Conservation (phyloP, 2,329 filamentous ascomycete species). For the Teratosphaeria pseudoeucalypti region DNA sequence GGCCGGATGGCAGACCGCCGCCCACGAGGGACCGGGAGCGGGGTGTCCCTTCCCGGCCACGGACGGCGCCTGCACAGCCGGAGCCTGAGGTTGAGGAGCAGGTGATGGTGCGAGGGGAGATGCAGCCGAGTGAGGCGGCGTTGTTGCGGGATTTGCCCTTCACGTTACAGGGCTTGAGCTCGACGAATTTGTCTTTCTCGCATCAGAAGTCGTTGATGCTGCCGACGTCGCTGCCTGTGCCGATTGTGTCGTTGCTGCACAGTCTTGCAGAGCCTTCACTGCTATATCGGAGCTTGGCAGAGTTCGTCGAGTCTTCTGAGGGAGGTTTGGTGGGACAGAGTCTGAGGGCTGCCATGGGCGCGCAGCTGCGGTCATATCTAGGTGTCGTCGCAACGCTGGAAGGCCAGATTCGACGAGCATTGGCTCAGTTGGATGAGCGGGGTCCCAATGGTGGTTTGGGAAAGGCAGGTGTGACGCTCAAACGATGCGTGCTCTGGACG, state of each 20-base stretch:
- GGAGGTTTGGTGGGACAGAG: slow-evolving; percentile 87
- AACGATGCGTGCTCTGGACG: slow-evolving; percentile 94
- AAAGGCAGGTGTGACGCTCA: slow-evolving; percentile 83
- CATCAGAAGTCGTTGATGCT: slow-evolving; percentile 61
- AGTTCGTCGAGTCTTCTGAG: slow-evolving; percentile 71
- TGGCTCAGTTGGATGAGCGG: slow-evolving; percentile 61
- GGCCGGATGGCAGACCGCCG: slow-evolving; percentile 12
- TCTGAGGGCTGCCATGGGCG: slow-evolving; percentile 72
- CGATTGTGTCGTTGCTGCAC: slow-evolving; percentile 77
- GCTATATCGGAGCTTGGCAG: slow-evolving; percentile 71
- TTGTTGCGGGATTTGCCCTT: slow-evolving; percentile 67
- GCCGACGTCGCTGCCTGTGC: slow-evolving; percentile 68
- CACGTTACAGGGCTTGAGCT: slow-evolving; percentile 84
- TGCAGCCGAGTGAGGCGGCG: slow-evolving; percentile 30
- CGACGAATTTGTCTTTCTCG: slow-evolving; percentile 68
- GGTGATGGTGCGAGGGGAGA: slow-evolving; percentile 1
- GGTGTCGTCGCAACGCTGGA: slow-evolving; percentile 86
- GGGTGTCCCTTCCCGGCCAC: background rate
- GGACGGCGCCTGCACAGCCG: background rate
- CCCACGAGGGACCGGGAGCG: slow-evolving; percentile 11
- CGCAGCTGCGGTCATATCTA: slow-evolving; percentile 80
- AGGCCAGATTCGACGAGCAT: slow-evolving; percentile 75
- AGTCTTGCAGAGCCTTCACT: slow-evolving; percentile 85
- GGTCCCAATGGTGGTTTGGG: slow-evolving; percentile 61
- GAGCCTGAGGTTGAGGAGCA: background rate